phyloP scores from a whole-genome alignment of 768 basidiomycete species.

The Russula olivacea region DNA sequence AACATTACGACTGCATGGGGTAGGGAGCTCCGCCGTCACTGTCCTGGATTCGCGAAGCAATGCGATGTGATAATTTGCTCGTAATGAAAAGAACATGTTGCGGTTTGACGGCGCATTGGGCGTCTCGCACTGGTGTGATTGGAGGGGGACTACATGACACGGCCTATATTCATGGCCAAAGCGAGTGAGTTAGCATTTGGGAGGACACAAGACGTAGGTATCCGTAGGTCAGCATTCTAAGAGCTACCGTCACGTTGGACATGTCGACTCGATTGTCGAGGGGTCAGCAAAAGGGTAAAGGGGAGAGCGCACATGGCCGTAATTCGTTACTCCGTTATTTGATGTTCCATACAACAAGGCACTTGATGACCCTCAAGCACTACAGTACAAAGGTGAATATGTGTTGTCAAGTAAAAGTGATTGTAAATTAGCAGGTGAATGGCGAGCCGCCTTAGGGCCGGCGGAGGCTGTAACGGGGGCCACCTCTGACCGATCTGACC shows the following conservation, averaged over 20 bases:
- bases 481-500: not conserved
- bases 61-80: slow-evolving; percentile 1
- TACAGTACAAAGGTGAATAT: not conserved
- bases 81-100: not conserved
- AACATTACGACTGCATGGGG: not conserved
- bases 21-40: not conserved
- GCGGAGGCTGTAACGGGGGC: not conserved
- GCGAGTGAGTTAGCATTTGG: not conserved
- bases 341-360: not conserved
- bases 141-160: not conserved
- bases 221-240: not conserved
- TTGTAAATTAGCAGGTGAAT: not conserved
- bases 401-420: not conserved
- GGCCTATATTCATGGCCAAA: not conserved
- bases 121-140: not conserved
- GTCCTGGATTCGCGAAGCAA: not conserved
- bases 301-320: not conserved
- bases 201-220: not conserved
- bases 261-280: too few species aligned
- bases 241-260: not conserved
- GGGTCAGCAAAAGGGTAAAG: not conserved
- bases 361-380: not conserved
- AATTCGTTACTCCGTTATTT: too few species aligned
- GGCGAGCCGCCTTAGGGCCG: slow-evolving; percentile 4
- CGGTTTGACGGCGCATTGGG: not conserved